These are phyloP conservation scores for Cinchona pubescens DNA, from an alignment of 257 asterid genomes.

Conservation along the genomic window DNA sequence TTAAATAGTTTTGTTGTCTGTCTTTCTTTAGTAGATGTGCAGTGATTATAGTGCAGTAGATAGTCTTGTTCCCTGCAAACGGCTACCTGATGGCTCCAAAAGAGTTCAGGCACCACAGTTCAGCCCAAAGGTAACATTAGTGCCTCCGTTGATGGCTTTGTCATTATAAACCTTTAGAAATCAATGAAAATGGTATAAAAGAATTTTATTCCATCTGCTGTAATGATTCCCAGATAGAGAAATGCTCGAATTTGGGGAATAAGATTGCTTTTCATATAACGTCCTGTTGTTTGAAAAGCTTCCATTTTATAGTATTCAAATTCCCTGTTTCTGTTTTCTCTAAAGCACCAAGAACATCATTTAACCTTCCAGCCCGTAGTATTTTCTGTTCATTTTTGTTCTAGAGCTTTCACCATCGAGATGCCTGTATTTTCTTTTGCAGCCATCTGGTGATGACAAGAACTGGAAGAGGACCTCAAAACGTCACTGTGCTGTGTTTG, in stretches of 20 bases:
- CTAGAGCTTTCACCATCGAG: not conserved
- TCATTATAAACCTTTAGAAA: not conserved
- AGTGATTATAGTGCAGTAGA: slow-evolving; percentile 33
- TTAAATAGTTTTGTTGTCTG: not conserved
- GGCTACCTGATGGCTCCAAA: slow-evolving; percentile 94
- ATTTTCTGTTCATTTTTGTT: not conserved
- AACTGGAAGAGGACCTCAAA: slow-evolving; percentile 40
- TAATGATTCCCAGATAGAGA: not conserved
- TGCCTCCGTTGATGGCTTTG: not conserved
- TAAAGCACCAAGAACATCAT: not conserved
- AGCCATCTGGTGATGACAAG: slow-evolving; percentile 51
- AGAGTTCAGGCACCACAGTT: slow-evolving; percentile 61
- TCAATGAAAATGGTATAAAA: not conserved
- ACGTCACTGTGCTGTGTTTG: slow-evolving; percentile 51
- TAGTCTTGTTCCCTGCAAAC: slow-evolving; percentile 49
- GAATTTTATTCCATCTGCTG: not conserved
- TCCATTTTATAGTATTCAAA: not conserved
- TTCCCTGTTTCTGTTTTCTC: not conserved
- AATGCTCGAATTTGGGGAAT: not conserved
- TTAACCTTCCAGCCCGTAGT: not conserved
- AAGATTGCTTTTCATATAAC: not conserved
- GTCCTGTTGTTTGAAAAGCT: not conserved
- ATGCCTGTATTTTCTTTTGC: slow-evolving; percentile 18
- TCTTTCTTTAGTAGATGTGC: slow-evolving; percentile 43
- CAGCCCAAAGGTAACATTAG: slow-evolving; percentile 59